These are phyloP conservation scores for Phytophthora brassicae DNA, from an alignment of 352 stramenopile genomes.

Conservation along the genomic window DNA sequence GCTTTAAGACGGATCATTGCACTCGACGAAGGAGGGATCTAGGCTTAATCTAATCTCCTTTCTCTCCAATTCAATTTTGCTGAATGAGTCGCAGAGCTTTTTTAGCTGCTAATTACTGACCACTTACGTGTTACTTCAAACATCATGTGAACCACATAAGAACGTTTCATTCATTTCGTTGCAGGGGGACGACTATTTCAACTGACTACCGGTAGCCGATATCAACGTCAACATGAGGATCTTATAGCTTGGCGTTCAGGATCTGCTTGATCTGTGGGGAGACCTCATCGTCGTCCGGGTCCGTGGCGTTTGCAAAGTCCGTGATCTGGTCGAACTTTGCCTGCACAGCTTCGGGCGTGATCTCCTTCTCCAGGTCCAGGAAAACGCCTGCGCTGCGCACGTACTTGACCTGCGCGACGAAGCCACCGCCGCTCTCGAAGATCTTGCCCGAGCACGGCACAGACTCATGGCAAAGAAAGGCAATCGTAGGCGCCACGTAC, in stretches of 20 bases:
- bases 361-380: constrained; percentile 70
- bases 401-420: constrained; percentile 83
- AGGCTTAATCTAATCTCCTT: no score
- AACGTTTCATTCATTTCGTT: constrained; percentile 30
- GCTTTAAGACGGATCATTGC: constrained; percentile 82
- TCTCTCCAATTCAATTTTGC: constrained; percentile 17
- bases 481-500: constrained; percentile 86
- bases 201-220: neutral
- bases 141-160: constrained; percentile 10
- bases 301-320: constrained; percentile 70
- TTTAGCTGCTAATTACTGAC: neutral
- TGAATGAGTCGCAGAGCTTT: constrained; percentile 18
- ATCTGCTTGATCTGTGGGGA: constrained; percentile 84
- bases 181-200: constrained; percentile 8
- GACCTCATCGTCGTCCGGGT: constrained; percentile 78
- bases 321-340: constrained; percentile 76
- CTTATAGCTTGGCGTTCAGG: constrained; percentile 71
- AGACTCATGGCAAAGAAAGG: constrained; percentile 84
- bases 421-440: constrained; percentile 87
- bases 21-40: neutral
- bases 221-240: neutral
- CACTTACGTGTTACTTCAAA: constrained; percentile 4
- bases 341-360: constrained; percentile 78
- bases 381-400: constrained; percentile 67
- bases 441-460: constrained; percentile 71